A percentile compares a stretch with the other conserved stretches of the same genome.
These are phyloP conservation scores for Rhinocladiella mackenziei DNA, from an alignment of 2,329 filamentous ascomycete species.

Conservation along the genomic window DNA sequence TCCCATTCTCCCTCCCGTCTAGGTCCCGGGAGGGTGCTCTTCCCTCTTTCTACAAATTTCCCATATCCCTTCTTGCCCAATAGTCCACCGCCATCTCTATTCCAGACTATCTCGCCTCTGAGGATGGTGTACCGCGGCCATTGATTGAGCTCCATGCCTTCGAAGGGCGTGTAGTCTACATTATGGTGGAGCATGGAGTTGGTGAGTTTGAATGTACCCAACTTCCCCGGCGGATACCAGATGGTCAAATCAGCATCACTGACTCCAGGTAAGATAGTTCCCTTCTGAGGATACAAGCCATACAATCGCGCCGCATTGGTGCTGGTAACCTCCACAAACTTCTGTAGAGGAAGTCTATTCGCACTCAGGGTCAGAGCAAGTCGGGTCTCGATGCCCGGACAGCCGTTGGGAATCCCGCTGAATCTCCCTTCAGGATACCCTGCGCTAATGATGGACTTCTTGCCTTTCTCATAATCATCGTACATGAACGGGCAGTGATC, in stretches of 20 bases:
- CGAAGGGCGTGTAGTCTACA: constrained; percentile 61
- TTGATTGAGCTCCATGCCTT: constrained; percentile 53
- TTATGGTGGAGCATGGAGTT: constrained; percentile 58
- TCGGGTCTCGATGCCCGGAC: constrained; percentile 56
- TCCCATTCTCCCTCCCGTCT: constrained; percentile 32
- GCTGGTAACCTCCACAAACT: constrained; percentile 53
- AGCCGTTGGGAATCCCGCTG: constrained; percentile 56
- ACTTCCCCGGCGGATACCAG: constrained; percentile 50
- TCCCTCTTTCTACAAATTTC: constrained; percentile 46
- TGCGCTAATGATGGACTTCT: constrained; percentile 47
- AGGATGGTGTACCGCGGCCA: constrained; percentile 61
- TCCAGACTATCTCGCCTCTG: constrained; percentile 54
- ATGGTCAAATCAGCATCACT: constrained; percentile 55
- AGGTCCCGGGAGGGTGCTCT: constrained; percentile 36
- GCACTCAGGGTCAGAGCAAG: constrained; percentile 47
- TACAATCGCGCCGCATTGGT: constrained; percentile 58
- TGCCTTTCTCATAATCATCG: constrained; percentile 46
- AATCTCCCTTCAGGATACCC: constrained; percentile 48
- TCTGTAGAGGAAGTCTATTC: constrained; percentile 42
- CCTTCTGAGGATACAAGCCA: constrained; percentile 51
- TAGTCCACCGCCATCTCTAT: constrained; percentile 50
- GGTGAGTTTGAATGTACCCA: constrained; percentile 44
- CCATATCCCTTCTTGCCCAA: constrained; percentile 49
- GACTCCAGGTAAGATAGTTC: constrained; percentile 48
- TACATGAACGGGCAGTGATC: constrained; percentile 51